Evolutionary conservation across 2,329 filamentous ascomycete genomes (phyloP), one percentile per base, ranked within the genome.

Genomic region (Trichoderma harzianum): DNA sequence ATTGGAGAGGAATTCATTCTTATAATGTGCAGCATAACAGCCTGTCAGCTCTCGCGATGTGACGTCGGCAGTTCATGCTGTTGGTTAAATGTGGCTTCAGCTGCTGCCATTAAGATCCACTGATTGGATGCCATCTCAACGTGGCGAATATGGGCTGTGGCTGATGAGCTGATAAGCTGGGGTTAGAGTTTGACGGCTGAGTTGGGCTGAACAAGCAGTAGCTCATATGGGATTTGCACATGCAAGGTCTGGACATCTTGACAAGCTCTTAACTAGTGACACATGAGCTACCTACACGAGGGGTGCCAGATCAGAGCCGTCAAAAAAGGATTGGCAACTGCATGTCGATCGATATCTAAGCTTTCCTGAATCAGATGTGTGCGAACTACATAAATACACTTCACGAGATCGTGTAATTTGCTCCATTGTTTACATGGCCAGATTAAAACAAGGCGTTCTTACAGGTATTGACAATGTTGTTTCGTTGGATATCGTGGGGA

Each of bases 121-220:
- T 53, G 36, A 69, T 69, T 69, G 66, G 66, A 51, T 47, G 12
- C 18, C 14, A 24, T 43, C 36, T 32, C 34, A 14, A 30, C 5
- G 58, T 69, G 66, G 66, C 66, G 36, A 39, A 53, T 10, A 26
- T 53, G 36, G 57, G 57, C 39, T 61, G 66, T 69, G 66, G 66
- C 66, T 69, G 55, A 69, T 61, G 39, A 24, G 66, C 36, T 43
- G 26, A 61, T 51, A 61, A 34, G 36, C 39, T 61, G 55, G 39
- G 18, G 43, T 61, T 69, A 34, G 26, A 69, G 55, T 69, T 69
- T 43, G 51, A 69, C 43, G 55, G 65, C 65, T 60, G 65, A 11
- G 14, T 18, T 60, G 34, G 55, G 53, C 65, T 60, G 53, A 68
- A 67, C 16, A 51, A 30, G 32, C 16, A 47, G 39, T 18, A 26